Conservation (phyloP, 176 grass and related monocot genomes). For the Triticum dicoccoides region DNA sequence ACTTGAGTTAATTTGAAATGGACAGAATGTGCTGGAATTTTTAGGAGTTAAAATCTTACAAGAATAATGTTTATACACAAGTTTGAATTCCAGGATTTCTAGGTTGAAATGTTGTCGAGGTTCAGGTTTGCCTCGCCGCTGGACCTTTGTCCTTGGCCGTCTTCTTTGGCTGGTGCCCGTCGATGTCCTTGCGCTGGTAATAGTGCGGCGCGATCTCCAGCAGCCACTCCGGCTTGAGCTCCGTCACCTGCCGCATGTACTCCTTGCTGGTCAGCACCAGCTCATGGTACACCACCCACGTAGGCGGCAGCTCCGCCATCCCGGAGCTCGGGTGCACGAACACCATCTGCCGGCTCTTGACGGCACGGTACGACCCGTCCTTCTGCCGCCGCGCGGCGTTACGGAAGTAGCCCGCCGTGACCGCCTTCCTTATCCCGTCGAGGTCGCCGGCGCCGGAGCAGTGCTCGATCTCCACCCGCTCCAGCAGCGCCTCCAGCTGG, state of each 20-base stretch:
- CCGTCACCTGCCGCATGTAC: constrained; percentile 55
- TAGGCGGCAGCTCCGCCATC: constrained; percentile 20
- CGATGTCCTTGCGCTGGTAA: constrained; percentile 36
- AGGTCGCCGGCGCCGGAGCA: constrained; percentile 36
- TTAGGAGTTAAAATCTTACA: not conserved
- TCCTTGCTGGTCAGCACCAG: constrained; percentile 53
- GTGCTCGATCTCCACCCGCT: constrained; percentile 51
- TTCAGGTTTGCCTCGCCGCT: not conserved
- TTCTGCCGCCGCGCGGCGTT: constrained; percentile 33
- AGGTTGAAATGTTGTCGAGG: not conserved
- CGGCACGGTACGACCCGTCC: constrained; percentile 45
- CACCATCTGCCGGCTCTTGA: constrained; percentile 45
- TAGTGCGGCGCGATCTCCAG: constrained; percentile 55
- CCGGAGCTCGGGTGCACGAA: constrained; percentile 49
- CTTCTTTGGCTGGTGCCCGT: constrained; percentile 7
- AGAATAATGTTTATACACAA: not conserved
- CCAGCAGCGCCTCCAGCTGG: constrained; percentile 52
- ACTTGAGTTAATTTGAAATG: too few relatives aligned
- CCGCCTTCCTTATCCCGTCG: constrained; percentile 32
- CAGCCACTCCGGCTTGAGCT: constrained; percentile 64
- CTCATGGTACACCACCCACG: constrained; percentile 60
- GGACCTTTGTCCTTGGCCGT: not conserved
- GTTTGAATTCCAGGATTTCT: not conserved
- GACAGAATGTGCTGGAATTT: not conserved
- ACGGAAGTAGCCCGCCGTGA: constrained; percentile 50